Evolutionary conservation across 2,329 filamentous ascomycete genomes (phyloP).

Genomic region (Colletotrichum salicis): DNA sequence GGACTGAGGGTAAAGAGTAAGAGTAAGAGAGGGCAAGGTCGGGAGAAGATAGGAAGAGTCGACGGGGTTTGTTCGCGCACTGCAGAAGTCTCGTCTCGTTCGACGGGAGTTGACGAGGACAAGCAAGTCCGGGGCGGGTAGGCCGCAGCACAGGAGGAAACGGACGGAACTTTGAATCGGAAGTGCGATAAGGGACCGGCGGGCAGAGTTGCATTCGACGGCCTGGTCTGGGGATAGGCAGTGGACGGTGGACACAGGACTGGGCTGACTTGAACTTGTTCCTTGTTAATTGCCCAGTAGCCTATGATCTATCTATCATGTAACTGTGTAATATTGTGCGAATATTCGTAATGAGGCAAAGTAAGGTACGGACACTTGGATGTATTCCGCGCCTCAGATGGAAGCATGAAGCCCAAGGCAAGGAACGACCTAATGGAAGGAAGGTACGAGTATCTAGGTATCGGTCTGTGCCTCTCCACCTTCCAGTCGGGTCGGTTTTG

Average conservation of each 20-base stretch:
- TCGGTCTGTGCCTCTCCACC: not conserved
- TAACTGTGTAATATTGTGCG: not conserved
- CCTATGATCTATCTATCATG: too few relatives aligned
- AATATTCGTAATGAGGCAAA: not conserved
- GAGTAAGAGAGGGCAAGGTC: not conserved
- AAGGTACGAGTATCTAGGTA: too few relatives aligned
- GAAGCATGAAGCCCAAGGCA: not conserved
- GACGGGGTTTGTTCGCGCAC: conserved; percentile 18
- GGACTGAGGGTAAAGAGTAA: not conserved
- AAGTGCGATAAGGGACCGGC: not conserved
- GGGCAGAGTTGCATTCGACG: not conserved
- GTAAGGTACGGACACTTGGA: not conserved
- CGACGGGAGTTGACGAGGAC: not conserved
- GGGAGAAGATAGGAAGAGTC: not conserved
- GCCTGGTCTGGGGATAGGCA: not conserved
- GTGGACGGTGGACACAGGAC: too few relatives aligned
- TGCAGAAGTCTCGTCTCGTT: conserved; percentile 5
- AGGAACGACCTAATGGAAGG: too few relatives aligned
- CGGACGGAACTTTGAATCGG: conserved; percentile 8
- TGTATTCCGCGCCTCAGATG: not conserved
- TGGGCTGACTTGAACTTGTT: not conserved
- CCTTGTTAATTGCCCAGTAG: not conserved
- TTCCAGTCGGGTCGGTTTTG: not conserved
- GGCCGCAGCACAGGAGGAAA: conserved; percentile 4
- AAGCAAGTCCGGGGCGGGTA: not conserved